Evolutionary conservation across 495 filamentous ascomycete genomes (phyloP).

Genomic region (Ascodesmis nigricans): DNA sequence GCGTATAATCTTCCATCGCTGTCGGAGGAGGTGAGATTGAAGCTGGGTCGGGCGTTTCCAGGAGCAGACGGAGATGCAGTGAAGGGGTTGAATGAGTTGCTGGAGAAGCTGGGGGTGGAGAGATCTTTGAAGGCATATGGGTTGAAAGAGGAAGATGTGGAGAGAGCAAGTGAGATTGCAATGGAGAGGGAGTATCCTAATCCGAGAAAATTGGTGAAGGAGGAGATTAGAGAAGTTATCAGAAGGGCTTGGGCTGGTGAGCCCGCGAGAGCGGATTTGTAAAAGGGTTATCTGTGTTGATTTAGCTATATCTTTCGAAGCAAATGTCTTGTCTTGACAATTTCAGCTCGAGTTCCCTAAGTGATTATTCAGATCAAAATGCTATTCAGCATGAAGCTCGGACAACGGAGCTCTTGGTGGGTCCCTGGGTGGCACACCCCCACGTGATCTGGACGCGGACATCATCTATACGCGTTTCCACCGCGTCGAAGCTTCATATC

Average conservation of each 20-base stretch:
- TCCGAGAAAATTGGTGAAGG: conserved; percentile 35
- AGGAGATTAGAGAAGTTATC: conserved; percentile 38
- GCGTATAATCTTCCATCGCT: conserved; percentile 45
- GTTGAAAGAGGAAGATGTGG: conserved; percentile 44
- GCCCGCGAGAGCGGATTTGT: conserved; percentile 36
- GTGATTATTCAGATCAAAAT: too few species aligned
- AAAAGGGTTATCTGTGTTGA: too few species aligned
- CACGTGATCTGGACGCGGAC: too few species aligned
- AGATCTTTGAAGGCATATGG: conserved; percentile 35
- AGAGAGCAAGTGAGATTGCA: conserved; percentile 43
- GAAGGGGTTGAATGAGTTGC: conserved; percentile 37
- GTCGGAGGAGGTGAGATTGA: conserved; percentile 32
- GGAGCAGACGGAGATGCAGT: conserved; percentile 36
- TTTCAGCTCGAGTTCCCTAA: too few species aligned
- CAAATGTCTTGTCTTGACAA: too few species aligned
- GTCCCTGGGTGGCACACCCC: too few species aligned
- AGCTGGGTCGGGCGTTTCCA: conserved; percentile 35
- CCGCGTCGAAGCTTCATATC: too few species aligned
- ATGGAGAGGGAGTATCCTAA: conserved; percentile 44
- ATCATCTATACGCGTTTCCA: too few species aligned
- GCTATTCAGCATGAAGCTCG: too few species aligned
- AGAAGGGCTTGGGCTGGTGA: conserved; percentile 48
- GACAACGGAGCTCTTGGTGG: too few species aligned
- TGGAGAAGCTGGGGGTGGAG: conserved; percentile 36
- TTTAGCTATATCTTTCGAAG: too few species aligned